Base-by-base conservation (phyloP, 2,329 filamentous ascomycete species). In the Colletotrichum costaricense region DNA sequence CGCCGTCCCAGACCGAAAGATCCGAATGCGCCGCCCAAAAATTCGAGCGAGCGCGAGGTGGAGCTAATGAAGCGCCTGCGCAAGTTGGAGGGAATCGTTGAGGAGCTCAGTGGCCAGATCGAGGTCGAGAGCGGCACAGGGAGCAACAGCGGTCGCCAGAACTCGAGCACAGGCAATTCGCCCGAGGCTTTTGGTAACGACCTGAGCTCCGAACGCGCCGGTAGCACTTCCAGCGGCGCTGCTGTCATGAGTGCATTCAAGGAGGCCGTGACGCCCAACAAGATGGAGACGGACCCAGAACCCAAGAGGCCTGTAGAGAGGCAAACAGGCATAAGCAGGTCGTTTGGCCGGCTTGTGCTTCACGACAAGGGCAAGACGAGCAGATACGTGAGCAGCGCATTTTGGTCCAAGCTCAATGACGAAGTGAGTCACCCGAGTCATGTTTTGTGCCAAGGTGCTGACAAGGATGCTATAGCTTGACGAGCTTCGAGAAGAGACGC, bases 401-500 rank as follows among this genome's bases (percentile, higher is more conserved):
- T 95, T 78, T 95, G 93, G 93, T 90, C 92, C 24, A 93, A 90
- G 74, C 86, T 95, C 64, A 93, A 92, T 73, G 93, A 94, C 66
- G 93, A 95, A 86, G 91, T 92, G 81, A 67, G 83, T 76, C 16
- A 46, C 24, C 24, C 42, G 5, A 33, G 7, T 26, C n/a, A n/a
- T 5, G 19, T 26, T 49, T 65, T 30, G 14, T 35, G 7, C 42
- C 78, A 77, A 63, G 75, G 77, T 57, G 74, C 68, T 74, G 52
- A 74, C 68, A n/a, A 5, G 22, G 22, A 12, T 38, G 30, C 1
- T 3, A n/a, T 65, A 86, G 84, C 79, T 86, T 38, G 82, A 85
- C 70, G 80, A 84, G 64, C 79, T 88, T 14, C 84, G 85, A 7
- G 81, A 80, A 63, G 84, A 85, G 55, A 84, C 84, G 4, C 80